Evolutionary conservation across 345 rosid genomes (phyloP).

Genomic region (Cardamine chenopodiifolia): DNA sequence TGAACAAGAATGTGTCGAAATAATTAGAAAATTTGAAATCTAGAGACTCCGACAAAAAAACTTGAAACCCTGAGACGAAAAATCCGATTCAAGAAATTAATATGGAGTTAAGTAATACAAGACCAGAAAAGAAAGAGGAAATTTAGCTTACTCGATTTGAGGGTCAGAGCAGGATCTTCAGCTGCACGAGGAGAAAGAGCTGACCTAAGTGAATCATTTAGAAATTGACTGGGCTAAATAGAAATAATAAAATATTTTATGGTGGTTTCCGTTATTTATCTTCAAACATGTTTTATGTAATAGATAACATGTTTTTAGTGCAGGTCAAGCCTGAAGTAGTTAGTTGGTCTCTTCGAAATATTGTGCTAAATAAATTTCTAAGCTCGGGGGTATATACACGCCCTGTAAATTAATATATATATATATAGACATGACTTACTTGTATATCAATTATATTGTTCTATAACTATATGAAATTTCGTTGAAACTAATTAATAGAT

Average conservation of each 20-base stretch:
- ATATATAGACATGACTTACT: too few relatives aligned
- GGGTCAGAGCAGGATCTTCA: conserved; percentile 23
- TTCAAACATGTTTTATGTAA: too few relatives aligned
- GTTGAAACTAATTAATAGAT: too few relatives aligned
- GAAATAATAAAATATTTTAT: background rate
- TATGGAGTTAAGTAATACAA: background rate
- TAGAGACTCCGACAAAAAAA: background rate
- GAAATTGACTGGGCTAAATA: conserved; percentile 11
- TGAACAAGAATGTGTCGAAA: background rate
- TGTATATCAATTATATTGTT: too few relatives aligned
- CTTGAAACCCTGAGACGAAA: conserved; percentile 7
- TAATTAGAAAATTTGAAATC: background rate
- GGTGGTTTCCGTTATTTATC: conserved; percentile 1
- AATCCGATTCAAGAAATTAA: background rate
- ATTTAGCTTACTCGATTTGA: conserved; percentile 42
- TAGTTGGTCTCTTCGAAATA: conserved; percentile 91
- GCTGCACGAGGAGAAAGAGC: conserved; percentile 20
- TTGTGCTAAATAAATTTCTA: conserved; percentile 79
- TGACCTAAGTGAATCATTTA: conserved; percentile 10
- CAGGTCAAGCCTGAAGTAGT: conserved; percentile 92
- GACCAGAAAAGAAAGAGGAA: background rate
- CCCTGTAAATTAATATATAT: background rate
- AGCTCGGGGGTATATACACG: conserved; percentile 75
- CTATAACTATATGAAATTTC: too few relatives aligned
- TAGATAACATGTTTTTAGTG: too few relatives aligned